These are phyloP conservation scores for Salix caprea DNA, from an alignment of 345 rosid species.

Conservation along the genomic window DNA sequence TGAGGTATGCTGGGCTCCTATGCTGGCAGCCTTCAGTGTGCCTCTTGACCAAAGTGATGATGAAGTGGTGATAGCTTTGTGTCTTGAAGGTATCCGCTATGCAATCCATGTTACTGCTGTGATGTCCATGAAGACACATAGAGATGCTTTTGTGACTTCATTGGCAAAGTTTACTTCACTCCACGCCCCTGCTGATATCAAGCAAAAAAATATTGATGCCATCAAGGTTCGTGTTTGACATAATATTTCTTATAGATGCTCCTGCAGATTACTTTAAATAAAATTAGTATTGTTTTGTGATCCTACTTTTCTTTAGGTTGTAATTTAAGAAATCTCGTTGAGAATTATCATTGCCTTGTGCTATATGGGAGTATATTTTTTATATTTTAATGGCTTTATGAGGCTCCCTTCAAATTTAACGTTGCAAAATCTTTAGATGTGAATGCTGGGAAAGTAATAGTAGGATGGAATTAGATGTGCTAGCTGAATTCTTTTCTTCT, in stretches of 20 bases:
- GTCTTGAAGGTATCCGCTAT: conserved; percentile 89
- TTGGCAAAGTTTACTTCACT: conserved; percentile 96
- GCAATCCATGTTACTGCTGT: conserved; percentile 98
- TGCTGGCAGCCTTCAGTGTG: conserved; percentile 99
- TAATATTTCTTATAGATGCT: neutral
- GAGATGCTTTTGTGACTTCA: conserved; percentile 99
- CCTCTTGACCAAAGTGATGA: conserved; percentile 98
- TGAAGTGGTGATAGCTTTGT: conserved; percentile 71
- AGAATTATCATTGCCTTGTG: neutral
- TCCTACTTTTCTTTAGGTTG: neutral
- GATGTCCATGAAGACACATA: conserved; percentile 98
- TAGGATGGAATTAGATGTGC: neutral
- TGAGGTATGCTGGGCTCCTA: conserved; percentile 99
- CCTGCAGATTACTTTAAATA: neutral
- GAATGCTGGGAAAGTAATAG: neutral
- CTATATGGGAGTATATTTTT: neutral
- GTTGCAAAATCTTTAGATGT: neutral
- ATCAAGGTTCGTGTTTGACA: conserved; percentile 59
- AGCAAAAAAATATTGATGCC: conserved; percentile 85
- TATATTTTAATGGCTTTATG: neutral
- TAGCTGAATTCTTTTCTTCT: neutral
- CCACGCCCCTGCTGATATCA: conserved; percentile 97
- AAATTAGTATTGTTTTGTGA: neutral
- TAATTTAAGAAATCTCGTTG: neutral
- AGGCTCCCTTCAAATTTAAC: neutral